Base-by-base conservation (phyloP, 176 grass and related monocot genomes). In the Stipa capillata region DNA sequence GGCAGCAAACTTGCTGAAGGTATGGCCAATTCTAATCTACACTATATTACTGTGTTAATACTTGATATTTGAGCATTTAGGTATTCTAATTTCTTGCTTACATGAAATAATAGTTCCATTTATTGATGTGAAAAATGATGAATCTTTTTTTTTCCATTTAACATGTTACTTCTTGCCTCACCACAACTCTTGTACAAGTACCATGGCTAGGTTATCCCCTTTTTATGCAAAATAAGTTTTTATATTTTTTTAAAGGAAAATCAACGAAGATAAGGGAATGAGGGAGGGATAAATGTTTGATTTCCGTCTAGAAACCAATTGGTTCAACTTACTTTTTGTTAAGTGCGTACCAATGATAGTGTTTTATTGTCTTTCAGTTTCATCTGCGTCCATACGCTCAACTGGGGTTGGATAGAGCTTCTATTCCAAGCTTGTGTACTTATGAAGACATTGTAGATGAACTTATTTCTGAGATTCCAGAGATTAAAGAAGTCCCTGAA, bases 1-100 rank as follows among this genome's bases (percentile, higher is more conserved):
- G 61, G 95, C 92, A 36, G 85, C 83, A 84, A 98, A 98, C 83
- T 83, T 98, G 37, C 87, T 98, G 18, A 98, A 98, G 92, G 95
- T 92, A 90, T 56, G 24, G 49, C n/a, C n/a, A n/a, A n/a, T 43
- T 37, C 33, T 13, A 66, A 23, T 68, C 74, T 15, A 77, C 58
- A 1, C 41, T 79, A 42, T 72, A 45, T 62, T 74, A 65, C 75
- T 40, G 6, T 85, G 13, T 67, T 66, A 14, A 12, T 39, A 67
- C 58, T 74, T 68, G 13, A 20, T 73, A 83, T 21, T 21, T 74
- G 74, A 50, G 16, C 18, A 34, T 74, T 49, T 34, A 14, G 60
- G 40, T 60, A 14, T 83, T 84, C n/a, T 2, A 16, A 58, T 23
- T 65, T 47, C 29, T 49, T 34, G 27, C 44, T 23, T 51, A 20